Evolutionary conservation across 441 rosid genomes (phyloP).

Genomic region (Manihot esculenta): DNA sequence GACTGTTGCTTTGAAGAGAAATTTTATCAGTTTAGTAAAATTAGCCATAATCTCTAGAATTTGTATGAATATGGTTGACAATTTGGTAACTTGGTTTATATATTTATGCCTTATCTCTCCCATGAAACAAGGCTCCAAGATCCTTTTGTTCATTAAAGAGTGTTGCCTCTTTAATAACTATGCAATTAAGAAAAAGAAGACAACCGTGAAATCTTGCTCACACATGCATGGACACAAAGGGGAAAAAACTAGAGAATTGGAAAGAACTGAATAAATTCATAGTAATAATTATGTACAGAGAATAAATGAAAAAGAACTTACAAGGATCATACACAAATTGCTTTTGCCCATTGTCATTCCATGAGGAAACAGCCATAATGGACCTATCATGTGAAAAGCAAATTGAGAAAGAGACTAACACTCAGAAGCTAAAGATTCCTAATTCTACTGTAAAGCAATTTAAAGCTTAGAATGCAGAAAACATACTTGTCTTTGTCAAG

Average conservation of each 20-base stretch:
- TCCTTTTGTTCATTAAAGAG: too few species aligned
- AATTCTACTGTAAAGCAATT: constrained; percentile 15
- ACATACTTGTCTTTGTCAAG: constrained; percentile 90
- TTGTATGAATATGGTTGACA: too few species aligned
- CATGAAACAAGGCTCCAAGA: too few species aligned
- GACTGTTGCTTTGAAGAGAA: too few species aligned
- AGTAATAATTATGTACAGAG: not conserved
- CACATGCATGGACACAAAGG: not conserved
- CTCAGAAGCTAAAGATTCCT: constrained; percentile 11
- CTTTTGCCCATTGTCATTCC: constrained; percentile 99
- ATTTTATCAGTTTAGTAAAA: too few species aligned
- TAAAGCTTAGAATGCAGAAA: constrained; percentile 10
- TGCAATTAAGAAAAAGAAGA: not conserved
- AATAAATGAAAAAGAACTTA: constrained; percentile 39
- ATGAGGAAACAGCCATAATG: constrained; percentile 96
- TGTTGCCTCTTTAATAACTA: too few species aligned
- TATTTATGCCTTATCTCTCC: too few species aligned
- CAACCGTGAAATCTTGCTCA: not conserved
- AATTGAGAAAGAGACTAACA: constrained; percentile 15
- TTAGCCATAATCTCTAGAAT: too few species aligned
- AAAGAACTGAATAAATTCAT: not conserved
- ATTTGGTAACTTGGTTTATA: too few species aligned
- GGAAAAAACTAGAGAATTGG: constrained; percentile 4
- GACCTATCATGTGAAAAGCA: constrained; percentile 47
- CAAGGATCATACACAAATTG: constrained; percentile 94